phyloP scores from a whole-genome alignment of 257 asterid genomes.

The Solanum appendiculatum region DNA sequence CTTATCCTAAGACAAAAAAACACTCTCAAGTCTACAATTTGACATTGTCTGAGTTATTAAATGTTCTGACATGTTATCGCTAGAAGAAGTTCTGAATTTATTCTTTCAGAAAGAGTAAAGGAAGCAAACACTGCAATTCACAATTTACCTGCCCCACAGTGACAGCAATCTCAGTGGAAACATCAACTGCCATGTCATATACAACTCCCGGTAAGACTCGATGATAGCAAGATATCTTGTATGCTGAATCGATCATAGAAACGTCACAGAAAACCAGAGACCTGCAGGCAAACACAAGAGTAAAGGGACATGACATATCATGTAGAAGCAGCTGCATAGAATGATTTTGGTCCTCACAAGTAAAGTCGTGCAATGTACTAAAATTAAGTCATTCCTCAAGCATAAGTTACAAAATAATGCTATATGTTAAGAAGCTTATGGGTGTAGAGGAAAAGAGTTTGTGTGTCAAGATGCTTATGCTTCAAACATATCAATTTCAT shows the following conservation, averaged over 20 bases:
- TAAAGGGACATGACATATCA: slow-evolving; percentile 1
- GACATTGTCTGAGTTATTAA: neutral
- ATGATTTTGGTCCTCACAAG: neutral
- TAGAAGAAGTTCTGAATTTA: neutral
- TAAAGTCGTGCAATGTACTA: neutral
- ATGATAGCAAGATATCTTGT: slow-evolving; percentile 26
- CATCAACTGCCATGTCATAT: slow-evolving; percentile 39
- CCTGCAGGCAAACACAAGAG: slow-evolving; percentile 24
- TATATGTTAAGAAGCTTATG: neutral
- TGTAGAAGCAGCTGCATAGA: neutral
- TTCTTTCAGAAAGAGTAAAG: neutral
- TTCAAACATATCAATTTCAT: neutral
- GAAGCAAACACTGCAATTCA: neutral
- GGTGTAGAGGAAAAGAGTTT: neutral
- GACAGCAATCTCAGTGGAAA: slow-evolving; percentile 28
- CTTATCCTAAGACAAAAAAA: slow-evolving; percentile 33
- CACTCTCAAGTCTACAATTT: neutral
- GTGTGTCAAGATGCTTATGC: neutral
- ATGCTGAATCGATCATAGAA: slow-evolving; percentile 26
- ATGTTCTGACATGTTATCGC: neutral
- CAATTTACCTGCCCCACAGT: slow-evolving; percentile 44
- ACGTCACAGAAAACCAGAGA: slow-evolving; percentile 46
- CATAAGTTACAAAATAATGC: neutral
- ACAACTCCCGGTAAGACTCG: slow-evolving; percentile 28
- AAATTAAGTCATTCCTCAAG: neutral